Evolutionary conservation across 2,329 filamentous ascomycete genomes (phyloP), one percentile per base, ranked within the genome.

Genomic region (Exserohilum turcica): DNA sequence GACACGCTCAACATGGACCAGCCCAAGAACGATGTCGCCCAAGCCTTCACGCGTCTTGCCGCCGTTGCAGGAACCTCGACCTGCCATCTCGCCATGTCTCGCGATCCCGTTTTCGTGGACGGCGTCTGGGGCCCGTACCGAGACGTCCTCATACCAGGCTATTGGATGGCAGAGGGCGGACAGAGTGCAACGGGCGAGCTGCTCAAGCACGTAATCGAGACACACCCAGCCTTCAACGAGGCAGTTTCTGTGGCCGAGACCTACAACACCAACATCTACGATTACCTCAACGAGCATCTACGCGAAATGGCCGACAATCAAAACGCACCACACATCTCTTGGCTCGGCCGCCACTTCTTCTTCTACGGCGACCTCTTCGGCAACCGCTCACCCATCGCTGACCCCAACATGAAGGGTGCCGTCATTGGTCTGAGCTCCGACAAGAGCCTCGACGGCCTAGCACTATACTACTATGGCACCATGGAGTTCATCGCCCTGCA

Each of bases 401-500:
- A 99, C 70, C 82, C 93, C 21, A 89, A 86, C 77, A 99, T 99
- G 94, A 89, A 89, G 62, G 94, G 94, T 21, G 86, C 90, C 6
- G 85, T 96, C 59, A 87, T 97, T 57, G 94, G 94, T 15, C 80
- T 99, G 54, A 90, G 87, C 70, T 90, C 86, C 64, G 93, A 97
- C 78, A 92, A 90, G 75, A 90, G 86, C 65, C 84, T 94, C 43
- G 91, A 96, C 70, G 89, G 91, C 46, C 85, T 99, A 45, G 92
- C 93, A 0, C 79, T 97, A 18, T 88, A 92, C 78, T 99, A 99
- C 79, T 97, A 97, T 71, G 91, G 86, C 19, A 95, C 93, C 3
- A 91, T 99, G 85, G 94, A 99, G 78, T 97, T 97, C 77, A 97
- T 99, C 67, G 92, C 94, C 27, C 84, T 97, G 74, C 94, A 99